phyloP scores from a whole-genome alignment of 805 yeast species.

The Cyberlindnera nakhonratchasimensis region DNA sequence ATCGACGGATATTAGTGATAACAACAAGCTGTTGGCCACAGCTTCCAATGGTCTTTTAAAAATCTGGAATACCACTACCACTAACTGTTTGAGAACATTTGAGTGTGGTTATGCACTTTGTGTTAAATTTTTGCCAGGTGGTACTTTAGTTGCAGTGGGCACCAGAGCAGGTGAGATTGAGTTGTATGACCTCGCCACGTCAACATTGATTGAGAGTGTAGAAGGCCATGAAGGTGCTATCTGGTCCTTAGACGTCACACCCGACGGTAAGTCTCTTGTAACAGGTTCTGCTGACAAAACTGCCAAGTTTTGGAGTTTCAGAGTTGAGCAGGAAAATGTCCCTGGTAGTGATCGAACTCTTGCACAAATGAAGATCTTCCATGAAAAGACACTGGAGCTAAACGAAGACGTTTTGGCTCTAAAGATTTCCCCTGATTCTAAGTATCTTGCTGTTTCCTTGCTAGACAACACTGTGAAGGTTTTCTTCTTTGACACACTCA shows the following conservation, averaged over 20 bases:
- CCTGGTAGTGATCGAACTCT: slow-evolving; percentile 59
- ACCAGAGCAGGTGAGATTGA: slow-evolving; percentile 84
- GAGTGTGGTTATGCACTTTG: slow-evolving; percentile 85
- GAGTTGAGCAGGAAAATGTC: slow-evolving; percentile 60
- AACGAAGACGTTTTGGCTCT: slow-evolving; percentile 82
- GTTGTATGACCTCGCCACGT: slow-evolving; percentile 80
- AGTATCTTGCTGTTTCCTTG: slow-evolving; percentile 75
- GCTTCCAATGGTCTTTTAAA: slow-evolving; percentile 89
- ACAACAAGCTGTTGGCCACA: slow-evolving; percentile 75
- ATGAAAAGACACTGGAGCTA: slow-evolving; percentile 78
- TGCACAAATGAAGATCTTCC: slow-evolving; percentile 57
- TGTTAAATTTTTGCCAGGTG: slow-evolving; percentile 86
- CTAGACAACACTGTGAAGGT: slow-evolving; percentile 95
- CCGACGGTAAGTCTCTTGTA: slow-evolving; percentile 79
- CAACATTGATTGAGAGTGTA: slow-evolving; percentile 65
- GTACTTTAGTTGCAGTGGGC: slow-evolving; percentile 80
- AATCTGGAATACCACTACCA: slow-evolving; percentile 78
- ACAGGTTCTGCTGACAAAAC: slow-evolving; percentile 94
- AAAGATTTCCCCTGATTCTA: slow-evolving; percentile 74
- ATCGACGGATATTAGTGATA: slow-evolving; percentile 76
- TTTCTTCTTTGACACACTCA: slow-evolving; percentile 80
- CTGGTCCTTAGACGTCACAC: slow-evolving; percentile 86
- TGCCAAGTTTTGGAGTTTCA: slow-evolving; percentile 86
- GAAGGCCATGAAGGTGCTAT: slow-evolving; percentile 82
- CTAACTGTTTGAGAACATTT: slow-evolving; percentile 78